phyloP scores from a whole-genome alignment of 169 alveolate species.

The Plasmodium vinckei region DNA sequence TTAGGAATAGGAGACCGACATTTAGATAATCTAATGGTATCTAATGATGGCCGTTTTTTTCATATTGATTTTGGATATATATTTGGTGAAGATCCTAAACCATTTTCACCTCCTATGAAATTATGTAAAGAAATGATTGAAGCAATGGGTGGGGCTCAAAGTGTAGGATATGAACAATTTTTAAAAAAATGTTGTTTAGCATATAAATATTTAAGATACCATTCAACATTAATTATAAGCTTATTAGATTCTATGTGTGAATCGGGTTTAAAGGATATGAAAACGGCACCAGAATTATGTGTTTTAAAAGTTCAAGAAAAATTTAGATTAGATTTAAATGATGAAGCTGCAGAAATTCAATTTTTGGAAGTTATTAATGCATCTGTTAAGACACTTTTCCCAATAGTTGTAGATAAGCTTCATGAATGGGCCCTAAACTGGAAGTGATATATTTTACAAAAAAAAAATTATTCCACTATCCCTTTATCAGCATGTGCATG shows the following conservation, averaged over 20 bases:
- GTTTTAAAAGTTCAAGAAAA: constrained; percentile 86
- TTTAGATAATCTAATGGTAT: constrained; percentile 96
- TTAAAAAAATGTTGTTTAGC: constrained; percentile 86
- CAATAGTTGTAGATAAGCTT: constrained; percentile 91
- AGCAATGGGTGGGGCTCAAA: constrained; percentile 94
- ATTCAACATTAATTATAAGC: constrained; percentile 90
- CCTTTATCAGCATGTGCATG: constrained; percentile 1
- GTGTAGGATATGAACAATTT: constrained; percentile 88
- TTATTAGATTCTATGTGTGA: constrained; percentile 94
- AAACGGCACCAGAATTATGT: constrained; percentile 78
- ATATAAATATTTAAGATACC: constrained; percentile 88
- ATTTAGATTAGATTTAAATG: constrained; percentile 88
- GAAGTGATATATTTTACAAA: constrained; percentile 74
- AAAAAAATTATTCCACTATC: background rate
- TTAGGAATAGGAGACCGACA: constrained; percentile 99
- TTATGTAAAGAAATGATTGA: constrained; percentile 79
- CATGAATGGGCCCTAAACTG: constrained; percentile 93
- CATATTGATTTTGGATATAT: constrained; percentile 99
- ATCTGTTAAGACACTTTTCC: constrained; percentile 92
- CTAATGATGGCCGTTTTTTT: constrained; percentile 93
- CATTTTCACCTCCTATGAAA: constrained; percentile 81
- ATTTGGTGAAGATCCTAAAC: constrained; percentile 92
- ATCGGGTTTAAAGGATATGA: constrained; percentile 93
- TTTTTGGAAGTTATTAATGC: constrained; percentile 90
- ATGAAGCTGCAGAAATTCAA: constrained; percentile 92